phyloP scores from a whole-genome alignment of 176 grass and related monocot genomes.

The Canna indica region DNA sequence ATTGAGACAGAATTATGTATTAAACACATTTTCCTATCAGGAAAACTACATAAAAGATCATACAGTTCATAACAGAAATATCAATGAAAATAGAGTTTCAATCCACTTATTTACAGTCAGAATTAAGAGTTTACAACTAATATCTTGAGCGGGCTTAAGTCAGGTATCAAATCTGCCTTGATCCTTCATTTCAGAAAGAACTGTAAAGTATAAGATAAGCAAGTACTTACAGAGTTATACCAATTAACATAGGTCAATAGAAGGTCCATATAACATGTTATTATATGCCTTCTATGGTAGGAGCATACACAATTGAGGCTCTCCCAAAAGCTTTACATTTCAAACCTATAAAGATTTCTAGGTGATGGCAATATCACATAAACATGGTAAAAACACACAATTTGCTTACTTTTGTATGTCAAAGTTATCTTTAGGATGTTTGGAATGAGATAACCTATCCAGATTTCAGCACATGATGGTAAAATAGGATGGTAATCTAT shows the following conservation, averaged over 20 bases:
- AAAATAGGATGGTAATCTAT: no score
- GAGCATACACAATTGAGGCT: background rate
- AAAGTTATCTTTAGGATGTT: no score
- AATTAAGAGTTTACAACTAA: background rate
- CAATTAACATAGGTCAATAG: background rate
- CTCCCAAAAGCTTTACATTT: background rate
- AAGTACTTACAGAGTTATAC: no score
- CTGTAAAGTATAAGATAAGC: no score
- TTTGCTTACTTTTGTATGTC: no score
- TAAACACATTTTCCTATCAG: background rate
- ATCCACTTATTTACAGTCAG: background rate
- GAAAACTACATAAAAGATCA: background rate
- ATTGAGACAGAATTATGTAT: background rate
- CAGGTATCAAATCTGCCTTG: background rate
- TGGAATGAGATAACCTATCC: no score
- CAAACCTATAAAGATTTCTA: no score
- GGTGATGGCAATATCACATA: no score
- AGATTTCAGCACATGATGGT: no score
- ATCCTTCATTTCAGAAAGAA: background rate
- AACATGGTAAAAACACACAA: no score
- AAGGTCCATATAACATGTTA: background rate
- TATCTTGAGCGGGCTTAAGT: background rate
- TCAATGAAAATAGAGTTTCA: background rate
- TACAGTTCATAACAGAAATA: background rate
- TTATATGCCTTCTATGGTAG: background rate